Percentiles rank a stretch among this genome's conserved stretches.
These are phyloP conservation scores for Euphorbia corollata DNA, from an alignment of 441 rosid species.

Conservation along the genomic window DNA sequence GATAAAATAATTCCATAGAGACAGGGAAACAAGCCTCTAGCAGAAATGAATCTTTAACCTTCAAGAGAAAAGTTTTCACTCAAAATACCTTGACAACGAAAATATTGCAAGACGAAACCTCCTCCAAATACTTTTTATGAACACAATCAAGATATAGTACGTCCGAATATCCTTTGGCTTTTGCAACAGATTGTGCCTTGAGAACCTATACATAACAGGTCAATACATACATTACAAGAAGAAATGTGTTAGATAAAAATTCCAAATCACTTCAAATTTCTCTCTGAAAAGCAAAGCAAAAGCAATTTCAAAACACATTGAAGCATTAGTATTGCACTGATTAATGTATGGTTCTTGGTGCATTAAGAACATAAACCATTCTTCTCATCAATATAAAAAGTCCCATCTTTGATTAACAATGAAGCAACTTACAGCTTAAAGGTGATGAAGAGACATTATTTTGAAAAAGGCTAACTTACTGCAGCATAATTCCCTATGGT, in stretches of 20 bases:
- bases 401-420: not conserved
- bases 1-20: not conserved
- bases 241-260: not conserved
- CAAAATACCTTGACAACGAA: conserved; percentile 82
- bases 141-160: conserved; percentile 90
- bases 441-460: not conserved
- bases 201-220: conserved; percentile 47
- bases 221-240: not conserved
- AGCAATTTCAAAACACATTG: conserved; percentile 1
- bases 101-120: conserved; percentile 94
- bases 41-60: not conserved
- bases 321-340: not conserved
- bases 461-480: conserved; percentile 21
- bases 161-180: conserved; percentile 88
- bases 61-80: not conserved
- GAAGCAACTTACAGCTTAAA: not conserved
- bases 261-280: not conserved
- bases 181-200: conserved; percentile 81
- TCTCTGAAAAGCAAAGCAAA: too few species aligned
- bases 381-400: not conserved
- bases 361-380: not conserved
- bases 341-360: not conserved
- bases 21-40: not conserved
- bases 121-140: conserved; percentile 70
- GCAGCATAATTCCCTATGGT: conserved; percentile 46